Percentiles rank a stretch among this genome's conserved stretches.
Evolutionary conservation across 305 asterid species (phyloP).

Genomic region (Solanum hybrid): DNA sequence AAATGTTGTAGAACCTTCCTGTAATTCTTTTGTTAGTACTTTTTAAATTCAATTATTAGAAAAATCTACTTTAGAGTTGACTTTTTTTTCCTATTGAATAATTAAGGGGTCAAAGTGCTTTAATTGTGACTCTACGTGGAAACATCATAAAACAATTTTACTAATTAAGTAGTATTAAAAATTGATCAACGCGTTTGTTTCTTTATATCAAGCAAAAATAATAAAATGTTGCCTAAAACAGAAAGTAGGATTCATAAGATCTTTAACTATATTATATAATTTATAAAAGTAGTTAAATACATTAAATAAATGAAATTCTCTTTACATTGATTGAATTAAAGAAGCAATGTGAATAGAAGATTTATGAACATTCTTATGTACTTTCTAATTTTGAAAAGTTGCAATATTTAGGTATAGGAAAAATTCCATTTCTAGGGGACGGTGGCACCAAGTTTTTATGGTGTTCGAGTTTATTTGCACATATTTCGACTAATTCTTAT

Average conservation of each 20-base stretch:
- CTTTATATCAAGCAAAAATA: background rate
- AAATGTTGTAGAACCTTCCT: background rate
- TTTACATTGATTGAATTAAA: background rate
- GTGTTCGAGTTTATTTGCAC: background rate
- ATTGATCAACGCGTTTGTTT: background rate
- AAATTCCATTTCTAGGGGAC: background rate
- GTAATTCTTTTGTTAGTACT: background rate
- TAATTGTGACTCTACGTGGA: background rate
- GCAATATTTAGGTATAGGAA: background rate
- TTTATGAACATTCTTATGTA: background rate
- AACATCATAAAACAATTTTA: background rate
- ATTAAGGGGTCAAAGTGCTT: background rate
- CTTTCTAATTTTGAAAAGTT: background rate
- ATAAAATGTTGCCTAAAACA: background rate
- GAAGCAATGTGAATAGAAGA: constrained; percentile 3
- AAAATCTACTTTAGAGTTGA: background rate
- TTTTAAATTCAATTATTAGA: background rate
- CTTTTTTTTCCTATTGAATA: background rate
- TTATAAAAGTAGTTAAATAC: background rate
- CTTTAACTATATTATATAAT: background rate
- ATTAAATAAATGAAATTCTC: background rate
- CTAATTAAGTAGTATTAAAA: background rate
- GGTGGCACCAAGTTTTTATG: background rate
- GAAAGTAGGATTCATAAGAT: background rate
- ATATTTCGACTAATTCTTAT: background rate